Conservation (phyloP, 163 green algal species). For the Prototheca stagnorum region DNA sequence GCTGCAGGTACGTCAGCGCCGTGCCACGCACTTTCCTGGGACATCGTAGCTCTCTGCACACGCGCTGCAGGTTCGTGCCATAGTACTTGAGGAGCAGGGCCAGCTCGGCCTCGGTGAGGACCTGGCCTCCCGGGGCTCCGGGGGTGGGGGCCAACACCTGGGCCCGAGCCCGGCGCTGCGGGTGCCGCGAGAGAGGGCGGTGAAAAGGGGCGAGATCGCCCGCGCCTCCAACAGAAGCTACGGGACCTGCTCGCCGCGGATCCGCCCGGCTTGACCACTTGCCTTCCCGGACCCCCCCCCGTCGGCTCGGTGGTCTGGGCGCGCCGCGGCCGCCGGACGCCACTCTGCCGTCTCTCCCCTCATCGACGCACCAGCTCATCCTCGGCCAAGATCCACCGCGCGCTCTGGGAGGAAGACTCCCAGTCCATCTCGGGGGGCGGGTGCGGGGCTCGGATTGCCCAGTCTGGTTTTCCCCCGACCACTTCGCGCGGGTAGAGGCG, state of each 20-base stretch:
- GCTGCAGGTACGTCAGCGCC: conserved; percentile 51
- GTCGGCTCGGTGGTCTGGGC: background rate
- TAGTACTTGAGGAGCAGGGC: conserved; percentile 36
- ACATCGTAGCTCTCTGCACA: conserved; percentile 18
- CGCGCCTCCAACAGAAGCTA: too few relatives aligned
- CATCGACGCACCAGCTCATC: conserved; percentile 7
- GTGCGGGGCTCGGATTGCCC: too few relatives aligned
- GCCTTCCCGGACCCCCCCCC: background rate
- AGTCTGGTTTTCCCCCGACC: too few relatives aligned
- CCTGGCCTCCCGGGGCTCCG: background rate
- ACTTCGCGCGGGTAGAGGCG: too few relatives aligned
- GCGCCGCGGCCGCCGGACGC: background rate
- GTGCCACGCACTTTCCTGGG: conserved; percentile 26
- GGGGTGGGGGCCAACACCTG: background rate
- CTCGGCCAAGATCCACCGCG: conserved; percentile 6
- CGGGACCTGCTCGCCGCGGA: background rate
- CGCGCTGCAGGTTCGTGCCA: conserved; percentile 21
- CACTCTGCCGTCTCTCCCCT: background rate
- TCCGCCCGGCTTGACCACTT: background rate
- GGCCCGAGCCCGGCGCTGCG: background rate
- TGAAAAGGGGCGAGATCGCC: too few relatives aligned
- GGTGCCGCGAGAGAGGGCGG: background rate
- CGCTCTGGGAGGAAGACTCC: conserved; percentile 2
- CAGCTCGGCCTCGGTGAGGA: conserved; percentile 31
- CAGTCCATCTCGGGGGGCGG: too few relatives aligned